phyloP scores from a whole-genome alignment of 2,329 filamentous ascomycete genomes.

The Lojkania enalia region DNA sequence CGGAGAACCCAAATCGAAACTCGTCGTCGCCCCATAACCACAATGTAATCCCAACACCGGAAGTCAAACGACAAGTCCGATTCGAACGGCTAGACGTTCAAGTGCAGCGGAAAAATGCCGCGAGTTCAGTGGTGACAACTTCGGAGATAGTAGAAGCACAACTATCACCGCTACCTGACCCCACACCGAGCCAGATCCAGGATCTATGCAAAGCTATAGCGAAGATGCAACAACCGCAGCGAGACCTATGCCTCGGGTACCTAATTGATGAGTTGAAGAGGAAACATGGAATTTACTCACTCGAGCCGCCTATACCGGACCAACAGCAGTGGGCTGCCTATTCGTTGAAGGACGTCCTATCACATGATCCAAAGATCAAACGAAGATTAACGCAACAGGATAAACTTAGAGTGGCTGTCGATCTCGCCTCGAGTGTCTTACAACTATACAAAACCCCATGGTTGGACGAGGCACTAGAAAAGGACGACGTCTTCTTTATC shows the following conservation, averaged over 20 bases:
- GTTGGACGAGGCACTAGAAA: constrained; percentile 21
- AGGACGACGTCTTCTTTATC: constrained; percentile 26
- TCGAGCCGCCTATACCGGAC: constrained; percentile 3
- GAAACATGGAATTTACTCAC: constrained; percentile 21
- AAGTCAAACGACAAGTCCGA: constrained; percentile 7
- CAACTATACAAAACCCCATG: constrained; percentile 30
- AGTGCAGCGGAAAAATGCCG: background rate
- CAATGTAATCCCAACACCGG: background rate
- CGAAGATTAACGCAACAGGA: constrained; percentile 17
- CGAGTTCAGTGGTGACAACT: constrained; percentile 1
- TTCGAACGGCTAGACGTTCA: constrained; percentile 12
- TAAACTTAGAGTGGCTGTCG: constrained; percentile 21
- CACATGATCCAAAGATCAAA: constrained; percentile 2
- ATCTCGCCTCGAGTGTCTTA: constrained; percentile 23
- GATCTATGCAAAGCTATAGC: constrained; percentile 21
- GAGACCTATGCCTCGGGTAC: constrained; percentile 19
- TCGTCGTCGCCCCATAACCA: background rate
- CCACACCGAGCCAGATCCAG: constrained; percentile 12
- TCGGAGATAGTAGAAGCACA: background rate
- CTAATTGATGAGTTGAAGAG: constrained; percentile 14
- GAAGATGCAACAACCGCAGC: constrained; percentile 15
- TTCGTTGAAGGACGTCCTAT: constrained; percentile 16
- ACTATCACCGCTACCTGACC: background rate
- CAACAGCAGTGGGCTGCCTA: constrained; percentile 19
- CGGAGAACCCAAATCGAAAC: constrained; percentile 9